Evolutionary conservation across 345 rosid genomes (phyloP).

Genomic region (Syzygium aromaticum): DNA sequence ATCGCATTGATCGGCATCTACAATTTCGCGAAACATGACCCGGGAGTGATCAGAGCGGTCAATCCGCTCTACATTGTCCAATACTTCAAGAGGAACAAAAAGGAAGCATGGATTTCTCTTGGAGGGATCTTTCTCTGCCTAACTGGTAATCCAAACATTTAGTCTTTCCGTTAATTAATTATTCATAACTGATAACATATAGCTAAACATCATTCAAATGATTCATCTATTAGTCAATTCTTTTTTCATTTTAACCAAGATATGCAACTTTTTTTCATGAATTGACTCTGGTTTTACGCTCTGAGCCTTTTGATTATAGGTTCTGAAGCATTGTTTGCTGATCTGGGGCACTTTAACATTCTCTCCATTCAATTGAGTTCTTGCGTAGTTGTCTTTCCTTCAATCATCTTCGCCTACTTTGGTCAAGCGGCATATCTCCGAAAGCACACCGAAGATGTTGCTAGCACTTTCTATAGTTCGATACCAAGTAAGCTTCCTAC

Average conservation of each 20-base stretch:
- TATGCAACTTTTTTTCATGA: background rate
- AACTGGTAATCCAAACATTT: slow-evolving; percentile 5
- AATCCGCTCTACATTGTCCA: slow-evolving; percentile 15
- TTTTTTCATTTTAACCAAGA: background rate
- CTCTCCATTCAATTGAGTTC: slow-evolving; percentile 21
- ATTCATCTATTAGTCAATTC: background rate
- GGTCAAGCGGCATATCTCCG: slow-evolving; percentile 25
- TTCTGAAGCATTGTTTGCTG: slow-evolving; percentile 35
- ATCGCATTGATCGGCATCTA: slow-evolving; percentile 9
- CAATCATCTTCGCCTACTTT: slow-evolving; percentile 15
- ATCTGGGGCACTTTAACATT: slow-evolving; percentile 24
- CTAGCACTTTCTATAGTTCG: slow-evolving; percentile 10
- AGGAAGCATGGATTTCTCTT: slow-evolving; percentile 23
- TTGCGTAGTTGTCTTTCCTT: slow-evolving; percentile 15
- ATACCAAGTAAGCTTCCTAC: slow-evolving; percentile 12
- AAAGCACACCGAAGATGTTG: background rate
- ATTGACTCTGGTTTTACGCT: background rate
- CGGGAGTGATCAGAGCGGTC: slow-evolving; percentile 7
- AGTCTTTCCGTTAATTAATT: too few relatives aligned
- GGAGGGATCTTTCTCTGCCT: slow-evolving; percentile 23
- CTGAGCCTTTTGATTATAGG: slow-evolving; percentile 5
- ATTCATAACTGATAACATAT: background rate
- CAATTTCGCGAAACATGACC: slow-evolving; percentile 17
- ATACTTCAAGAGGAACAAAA: slow-evolving; percentile 18
- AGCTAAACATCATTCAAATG: background rate